A percentile compares a stretch with the other conserved stretches of the same genome.
Conservation (phyloP, 2,329 filamentous ascomycete species). For the Hypoxylon sp. region DNA sequence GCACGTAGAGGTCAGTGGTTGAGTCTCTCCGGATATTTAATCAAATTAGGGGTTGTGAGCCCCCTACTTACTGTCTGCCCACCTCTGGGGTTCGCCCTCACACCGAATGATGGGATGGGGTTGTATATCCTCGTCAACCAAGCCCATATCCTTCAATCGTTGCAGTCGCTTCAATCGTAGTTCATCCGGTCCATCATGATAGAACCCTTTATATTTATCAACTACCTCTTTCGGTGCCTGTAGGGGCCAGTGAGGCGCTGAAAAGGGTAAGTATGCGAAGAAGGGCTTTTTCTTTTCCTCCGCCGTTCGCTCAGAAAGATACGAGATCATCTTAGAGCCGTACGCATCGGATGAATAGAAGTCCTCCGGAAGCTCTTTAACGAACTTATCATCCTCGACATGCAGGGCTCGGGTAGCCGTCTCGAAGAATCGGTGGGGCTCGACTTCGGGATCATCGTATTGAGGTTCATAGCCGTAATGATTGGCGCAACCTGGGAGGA, state of each 20-base stretch:
- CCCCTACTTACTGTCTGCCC: neutral
- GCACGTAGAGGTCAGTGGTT: neutral
- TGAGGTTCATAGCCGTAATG: neutral
- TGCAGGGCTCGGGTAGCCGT: neutral
- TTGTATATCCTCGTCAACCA: neutral
- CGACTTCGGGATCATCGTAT: neutral
- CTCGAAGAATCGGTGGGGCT: neutral
- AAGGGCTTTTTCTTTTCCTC: neutral
- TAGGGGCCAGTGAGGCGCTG: neutral
- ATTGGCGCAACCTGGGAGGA: neutral
- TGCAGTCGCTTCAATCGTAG: neutral
- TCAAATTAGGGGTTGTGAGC: neutral
- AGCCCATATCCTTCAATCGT: neutral
- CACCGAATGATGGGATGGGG: neutral
- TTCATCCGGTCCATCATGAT: neutral
- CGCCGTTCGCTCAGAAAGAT: neutral
- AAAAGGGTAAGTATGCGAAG: neutral
- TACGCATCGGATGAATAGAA: neutral
- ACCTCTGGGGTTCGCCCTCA: neutral
- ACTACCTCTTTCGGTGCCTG: neutral
- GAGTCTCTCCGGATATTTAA: neutral
- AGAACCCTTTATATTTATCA: neutral
- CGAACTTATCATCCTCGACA: neutral
- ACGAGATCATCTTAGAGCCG: neutral
- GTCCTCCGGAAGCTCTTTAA: neutral